Evolutionary conservation across 495 filamentous ascomycete genomes (phyloP), one percentile per base, ranked within the genome.

Genomic region (Podospora tetraspora): DNA sequence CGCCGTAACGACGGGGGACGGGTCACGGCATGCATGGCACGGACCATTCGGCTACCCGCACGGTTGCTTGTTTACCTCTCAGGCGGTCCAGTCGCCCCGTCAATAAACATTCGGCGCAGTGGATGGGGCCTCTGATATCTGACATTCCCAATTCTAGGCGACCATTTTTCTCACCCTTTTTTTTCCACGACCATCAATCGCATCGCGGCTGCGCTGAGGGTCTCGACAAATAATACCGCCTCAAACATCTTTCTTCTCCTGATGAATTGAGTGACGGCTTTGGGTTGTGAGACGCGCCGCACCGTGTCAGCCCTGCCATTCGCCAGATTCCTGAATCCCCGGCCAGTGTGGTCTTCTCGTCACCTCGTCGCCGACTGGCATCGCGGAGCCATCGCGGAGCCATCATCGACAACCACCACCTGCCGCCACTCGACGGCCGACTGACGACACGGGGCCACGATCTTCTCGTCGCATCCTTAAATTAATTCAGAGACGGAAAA

Each of bases 101-200:
- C 74, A 68, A 75, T 71, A 72, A 72, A 76, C 69, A 75, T 59
- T 69, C 66, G 34, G 60, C 24, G 64, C 61, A 61, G 65, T 30
- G 37, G 59, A 71, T 25, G 29, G 59, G 61, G 21, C 52, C 21
- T 52, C 25, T 27, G 13, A 64, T 34, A 59, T 8, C 58, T 22
- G 37, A 43, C 34, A 16, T 56, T 29, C 65, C 24, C 19, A 61
- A 66, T 52, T 23, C 22, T 56, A 43, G 34, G 65, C 58, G n/a
- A 6, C 23, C 23, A 34, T 19, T 22, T 30, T 61, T 63, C 13
- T 59, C 27, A n/a, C 62, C 52, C 59, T 60, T 63, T 58, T n/a
- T n/a, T 52, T 58, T 60, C 34, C 62, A 56, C 23, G 62, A 16
- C 67, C 9, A 25, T 30, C 59, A 29, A 60, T 32, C 57, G 37